These are phyloP conservation scores for Debaryomyces psychrophilus DNA, from an alignment of 1,139 yeast species.

Conservation along the genomic window DNA sequence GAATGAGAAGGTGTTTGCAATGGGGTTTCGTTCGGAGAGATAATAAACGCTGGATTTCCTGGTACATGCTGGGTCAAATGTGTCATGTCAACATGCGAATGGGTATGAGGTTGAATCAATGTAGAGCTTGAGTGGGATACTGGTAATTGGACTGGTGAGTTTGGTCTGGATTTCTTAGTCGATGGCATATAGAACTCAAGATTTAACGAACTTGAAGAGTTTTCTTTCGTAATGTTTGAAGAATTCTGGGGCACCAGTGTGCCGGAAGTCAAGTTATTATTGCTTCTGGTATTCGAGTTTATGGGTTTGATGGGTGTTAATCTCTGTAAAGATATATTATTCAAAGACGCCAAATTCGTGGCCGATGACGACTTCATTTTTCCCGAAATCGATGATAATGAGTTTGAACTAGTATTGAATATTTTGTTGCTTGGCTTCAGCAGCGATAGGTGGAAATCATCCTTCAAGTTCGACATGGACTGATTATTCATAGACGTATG, in stretches of 20 bases:
- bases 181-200: conserved; percentile 32
- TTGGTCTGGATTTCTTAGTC: conserved; percentile 45
- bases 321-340: conserved; percentile 30
- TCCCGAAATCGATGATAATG: conserved; percentile 31
- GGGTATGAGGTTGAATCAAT: not conserved
- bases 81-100: conserved; percentile 1
- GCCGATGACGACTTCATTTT: conserved; percentile 26
- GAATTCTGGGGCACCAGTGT: conserved; percentile 18
- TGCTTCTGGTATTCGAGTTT: conserved; percentile 12
- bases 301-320: conserved; percentile 44
- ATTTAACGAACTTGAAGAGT: conserved; percentile 30
- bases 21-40: conserved; percentile 44
- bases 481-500: conserved; percentile 16
- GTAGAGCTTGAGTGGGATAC: conserved; percentile 14
- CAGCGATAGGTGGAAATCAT: conserved; percentile 30
- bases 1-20: conserved; percentile 49
- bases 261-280: conserved; percentile 11
- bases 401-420: conserved; percentile 30
- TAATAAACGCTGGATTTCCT: conserved; percentile 19
- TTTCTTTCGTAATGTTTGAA: conserved; percentile 24
- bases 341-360: conserved; percentile 27
- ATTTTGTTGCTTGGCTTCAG: conserved; percentile 21
- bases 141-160: conserved; percentile 34
- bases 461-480: conserved; percentile 36
- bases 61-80: not conserved